These are phyloP conservation scores for Colletotrichum limetticola DNA, from an alignment of 2,329 filamentous ascomycete species.

Conservation along the genomic window DNA sequence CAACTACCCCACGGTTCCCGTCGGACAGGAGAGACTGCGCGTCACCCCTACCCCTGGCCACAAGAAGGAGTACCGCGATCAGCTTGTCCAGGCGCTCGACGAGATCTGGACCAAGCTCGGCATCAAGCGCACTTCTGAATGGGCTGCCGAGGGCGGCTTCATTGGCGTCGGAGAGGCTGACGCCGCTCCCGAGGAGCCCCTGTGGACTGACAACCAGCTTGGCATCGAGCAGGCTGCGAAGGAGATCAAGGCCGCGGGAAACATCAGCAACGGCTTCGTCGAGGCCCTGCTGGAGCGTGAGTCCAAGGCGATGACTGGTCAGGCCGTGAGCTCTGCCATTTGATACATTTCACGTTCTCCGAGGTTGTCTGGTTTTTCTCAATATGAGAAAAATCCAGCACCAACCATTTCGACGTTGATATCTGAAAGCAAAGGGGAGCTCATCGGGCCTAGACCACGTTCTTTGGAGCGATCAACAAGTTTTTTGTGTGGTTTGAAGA, in stretches of 20 bases:
- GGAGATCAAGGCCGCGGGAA: constrained; percentile 64
- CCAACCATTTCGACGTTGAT: constrained; percentile 17
- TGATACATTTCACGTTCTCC: constrained; percentile 22
- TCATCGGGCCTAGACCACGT: constrained; percentile 38
- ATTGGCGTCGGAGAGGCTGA: constrained; percentile 87
- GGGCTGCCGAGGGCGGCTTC: constrained; percentile 91
- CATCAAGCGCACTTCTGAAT: constrained; percentile 93
- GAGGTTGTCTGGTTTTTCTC: background rate
- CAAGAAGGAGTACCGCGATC: constrained; percentile 82
- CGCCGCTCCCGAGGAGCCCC: constrained; percentile 70
- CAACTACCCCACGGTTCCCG: constrained; percentile 98
- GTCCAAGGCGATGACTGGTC: constrained; percentile 45
- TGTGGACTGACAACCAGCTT: constrained; percentile 93
- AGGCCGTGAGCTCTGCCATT: constrained; percentile 43
- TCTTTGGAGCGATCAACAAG: constrained; percentile 44
- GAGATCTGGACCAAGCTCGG: constrained; percentile 88
- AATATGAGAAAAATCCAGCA: background rate
- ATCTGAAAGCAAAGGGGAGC: constrained; percentile 22
- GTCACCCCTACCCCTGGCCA: constrained; percentile 97
- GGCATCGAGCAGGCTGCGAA: constrained; percentile 75
- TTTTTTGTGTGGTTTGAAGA: constrained; percentile 1
- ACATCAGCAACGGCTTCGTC: constrained; percentile 57
- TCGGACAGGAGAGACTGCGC: constrained; percentile 95
- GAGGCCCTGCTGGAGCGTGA: constrained; percentile 70
- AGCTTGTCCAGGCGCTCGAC: constrained; percentile 86